Evolutionary conservation across 345 rosid genomes (phyloP), one percentile per base, ranked within the genome.

Genomic region (Punica granatum): DNA sequence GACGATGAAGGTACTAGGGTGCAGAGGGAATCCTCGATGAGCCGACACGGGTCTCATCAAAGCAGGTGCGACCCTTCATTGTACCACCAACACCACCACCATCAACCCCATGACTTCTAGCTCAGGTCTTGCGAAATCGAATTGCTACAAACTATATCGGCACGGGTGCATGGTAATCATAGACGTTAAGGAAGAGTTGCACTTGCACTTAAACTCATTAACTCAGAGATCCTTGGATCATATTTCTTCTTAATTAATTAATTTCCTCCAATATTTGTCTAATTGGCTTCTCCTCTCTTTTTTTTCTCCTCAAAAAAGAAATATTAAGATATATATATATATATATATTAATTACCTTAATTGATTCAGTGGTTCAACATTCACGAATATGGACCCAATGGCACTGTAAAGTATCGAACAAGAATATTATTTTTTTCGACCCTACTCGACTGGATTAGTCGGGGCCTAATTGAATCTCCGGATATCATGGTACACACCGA

Each of bases 21-120:
- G n/a, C 61, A 28, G 33, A 26, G 61, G 76, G 73, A 76, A 79
- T 77, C 77, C 86, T 83, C 49, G 60, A 43, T 62, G 72, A 74
- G 71, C 70, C 86, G 90, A 67, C 92, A 88, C 19, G 49, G 71
- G 58, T 33, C 71, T 19, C 65, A 51, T 19, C 69, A 42, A 68
- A 63, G 62, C 39, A 65, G 58, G 23, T 51, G 67, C 68, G 90
- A 85, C 67, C 78, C 88, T 30, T 67, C 92, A 62, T 83, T 85
- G 82, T 90, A 85, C 77, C 89, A 82, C 75, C 81, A 85, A 59
- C 21, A 46, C n/a, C 13, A 85, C 79, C 89, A 81, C 75, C 96
- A 88, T 72, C 82, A 85, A 60, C 90, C 84, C 65, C 66, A 53
- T 37, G 87, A 90, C 35, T 86, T 71, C 78, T 90, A 89, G 82